Evolutionary conservation across 192 early-diverging fungal species (phyloP), one percentile per base, ranked within the genome.

Genomic region (Backusella macrospora): DNA sequence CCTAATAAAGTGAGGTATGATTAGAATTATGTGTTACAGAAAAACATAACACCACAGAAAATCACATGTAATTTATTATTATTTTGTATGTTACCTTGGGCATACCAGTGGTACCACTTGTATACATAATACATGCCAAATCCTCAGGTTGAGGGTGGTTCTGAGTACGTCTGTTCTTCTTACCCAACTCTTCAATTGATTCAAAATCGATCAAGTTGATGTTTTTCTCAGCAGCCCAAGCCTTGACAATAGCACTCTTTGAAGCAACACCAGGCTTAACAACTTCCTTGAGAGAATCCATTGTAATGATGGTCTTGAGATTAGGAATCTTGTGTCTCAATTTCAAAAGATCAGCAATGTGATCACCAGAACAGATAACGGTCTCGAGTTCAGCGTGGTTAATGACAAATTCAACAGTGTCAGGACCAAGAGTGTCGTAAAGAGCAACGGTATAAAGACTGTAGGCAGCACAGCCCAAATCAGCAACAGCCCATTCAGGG

Each of bases 391-490:
- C 94, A 10, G 94, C 85, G 64, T 96, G 94, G 79, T 94, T 95
- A 23, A 97, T 73, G 45, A 97, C 94, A 70, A 91, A 95, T 80
- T 92, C 88, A 48, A 97, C 83, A 9, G 93, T 86, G 37, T 95
- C 92, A 0, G 90, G 87, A 62, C 94, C 97, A 15, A 98, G 86
- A 18, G 95, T 95, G 76, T 98, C 96, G 80, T 96, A 96, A 42
- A 97, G 82, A 6, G 96, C 89, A 12, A 96, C 94, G 5, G 85
- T 81, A 67, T 84, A 85, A 43, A 90, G 65, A 67, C 85, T 87
- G 70, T 94, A 91, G 48, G 87, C 85, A 42, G 88, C 76, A 23
- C 88, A 85, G 1, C 82, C 95, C 47, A 87, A 84, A 72, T 93
- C 90, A 13, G 89, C 75, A 66, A 96, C 86, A 15, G 84, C 78